phyloP scores from a whole-genome alignment of 2,329 filamentous ascomycete genomes.

The Penicillium concentricum region DNA sequence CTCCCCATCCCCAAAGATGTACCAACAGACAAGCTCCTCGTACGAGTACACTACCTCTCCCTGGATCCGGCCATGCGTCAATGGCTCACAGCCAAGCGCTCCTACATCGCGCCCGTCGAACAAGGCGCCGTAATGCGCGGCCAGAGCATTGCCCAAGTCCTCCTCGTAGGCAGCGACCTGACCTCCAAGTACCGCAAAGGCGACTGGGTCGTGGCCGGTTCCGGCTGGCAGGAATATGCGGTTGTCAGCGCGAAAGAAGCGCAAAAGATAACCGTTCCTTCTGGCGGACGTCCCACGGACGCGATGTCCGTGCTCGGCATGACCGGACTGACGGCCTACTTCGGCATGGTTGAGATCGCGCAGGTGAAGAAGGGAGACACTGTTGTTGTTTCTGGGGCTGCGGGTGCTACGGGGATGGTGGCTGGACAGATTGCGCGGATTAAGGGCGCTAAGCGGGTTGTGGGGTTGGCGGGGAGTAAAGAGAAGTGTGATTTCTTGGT shows the following conservation, averaged over 20 bases:
- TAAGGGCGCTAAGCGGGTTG: slow-evolving; percentile 60
- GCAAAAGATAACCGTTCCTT: slow-evolving; percentile 46
- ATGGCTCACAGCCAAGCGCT: slow-evolving; percentile 61
- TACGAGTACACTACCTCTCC: slow-evolving; percentile 61
- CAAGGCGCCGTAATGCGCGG: slow-evolving; percentile 70
- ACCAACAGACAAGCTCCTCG: slow-evolving; percentile 59
- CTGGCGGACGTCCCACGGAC: slow-evolving; percentile 56
- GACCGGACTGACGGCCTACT: slow-evolving; percentile 74
- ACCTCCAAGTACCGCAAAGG: slow-evolving; percentile 28
- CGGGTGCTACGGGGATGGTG: slow-evolving; percentile 73
- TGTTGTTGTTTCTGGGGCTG: slow-evolving; percentile 75
- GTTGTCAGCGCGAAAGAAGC: slow-evolving; percentile 55
- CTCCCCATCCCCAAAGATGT: slow-evolving; percentile 28
- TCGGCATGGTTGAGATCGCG: slow-evolving; percentile 68
- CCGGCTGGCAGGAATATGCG: slow-evolving; percentile 67
- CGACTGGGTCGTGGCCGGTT: slow-evolving; percentile 53
- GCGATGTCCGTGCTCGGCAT: slow-evolving; percentile 62
- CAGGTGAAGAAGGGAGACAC: slow-evolving; percentile 68
- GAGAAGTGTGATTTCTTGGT: slow-evolving; percentile 68
- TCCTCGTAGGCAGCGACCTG: slow-evolving; percentile 53
- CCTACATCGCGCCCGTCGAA: slow-evolving; percentile 68
- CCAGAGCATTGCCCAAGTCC: slow-evolving; percentile 57
- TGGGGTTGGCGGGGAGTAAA: slow-evolving; percentile 65
- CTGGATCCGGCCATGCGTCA: slow-evolving; percentile 75
- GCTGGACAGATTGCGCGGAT: slow-evolving; percentile 77